Conservation (phyloP, 805 yeast species). For the Saturnispora diversa region DNA sequence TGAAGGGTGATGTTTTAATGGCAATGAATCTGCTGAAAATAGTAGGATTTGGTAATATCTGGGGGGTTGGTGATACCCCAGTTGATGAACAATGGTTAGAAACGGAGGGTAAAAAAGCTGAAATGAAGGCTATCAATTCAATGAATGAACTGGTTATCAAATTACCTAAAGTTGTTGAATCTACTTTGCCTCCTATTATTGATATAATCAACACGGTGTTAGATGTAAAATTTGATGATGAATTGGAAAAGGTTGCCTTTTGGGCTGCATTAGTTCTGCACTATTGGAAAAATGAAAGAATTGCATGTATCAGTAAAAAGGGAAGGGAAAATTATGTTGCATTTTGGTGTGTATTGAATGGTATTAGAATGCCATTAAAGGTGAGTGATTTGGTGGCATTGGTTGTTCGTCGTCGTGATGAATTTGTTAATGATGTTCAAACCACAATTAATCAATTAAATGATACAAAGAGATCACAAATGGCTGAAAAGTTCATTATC, state of each 20-base stretch:
- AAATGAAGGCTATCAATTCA: slow-evolving; percentile 15
- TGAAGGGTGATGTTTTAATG: slow-evolving; percentile 50
- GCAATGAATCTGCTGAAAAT: slow-evolving; percentile 55
- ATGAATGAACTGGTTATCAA: slow-evolving; percentile 18
- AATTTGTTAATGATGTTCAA: slow-evolving; percentile 19
- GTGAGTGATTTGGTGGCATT: slow-evolving; percentile 45
- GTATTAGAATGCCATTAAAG: slow-evolving; percentile 54
- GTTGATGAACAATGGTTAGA: slow-evolving; percentile 18
- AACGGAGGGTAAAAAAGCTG: slow-evolving; percentile 9
- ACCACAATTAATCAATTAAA: slow-evolving; percentile 23
- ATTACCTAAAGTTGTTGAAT: slow-evolving; percentile 13
- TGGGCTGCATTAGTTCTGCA: slow-evolving; percentile 45
- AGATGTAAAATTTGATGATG: slow-evolving; percentile 11
- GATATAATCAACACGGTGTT: not conserved
- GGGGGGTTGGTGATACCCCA: slow-evolving; percentile 34
- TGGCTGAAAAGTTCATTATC: slow-evolving; percentile 51
- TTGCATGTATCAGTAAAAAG: slow-evolving; percentile 23
- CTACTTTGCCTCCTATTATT: slow-evolving; percentile 16
- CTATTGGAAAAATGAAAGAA: slow-evolving; percentile 38
- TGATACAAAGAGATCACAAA: slow-evolving; percentile 40
- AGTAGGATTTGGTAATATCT: slow-evolving; percentile 51
- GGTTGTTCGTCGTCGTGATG: slow-evolving; percentile 31
- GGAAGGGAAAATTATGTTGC: slow-evolving; percentile 31
- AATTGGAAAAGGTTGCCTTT: slow-evolving; percentile 24
- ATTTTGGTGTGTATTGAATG: slow-evolving; percentile 53